A percentile compares a stretch with the other conserved stretches of the same genome.
Evolutionary conservation across 176 grass and related monocot genomes (phyloP).

Genomic region (Triticum dicoccoides): DNA sequence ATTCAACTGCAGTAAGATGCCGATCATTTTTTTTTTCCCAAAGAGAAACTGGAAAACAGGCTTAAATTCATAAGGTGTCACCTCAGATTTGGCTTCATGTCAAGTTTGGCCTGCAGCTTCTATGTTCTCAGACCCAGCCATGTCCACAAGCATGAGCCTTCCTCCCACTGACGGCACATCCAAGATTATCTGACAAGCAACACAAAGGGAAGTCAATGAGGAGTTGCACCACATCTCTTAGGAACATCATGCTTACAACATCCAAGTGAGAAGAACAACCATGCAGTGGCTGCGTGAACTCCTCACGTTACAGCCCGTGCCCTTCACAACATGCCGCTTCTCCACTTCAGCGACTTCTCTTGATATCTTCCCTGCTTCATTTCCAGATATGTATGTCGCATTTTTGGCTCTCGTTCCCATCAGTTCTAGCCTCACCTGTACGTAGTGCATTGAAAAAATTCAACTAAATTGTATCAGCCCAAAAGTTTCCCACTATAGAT

Average conservation of each 20-base stretch:
- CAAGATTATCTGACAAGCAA: slow-evolving; percentile 61
- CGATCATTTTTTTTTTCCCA: no score
- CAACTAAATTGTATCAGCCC: background rate
- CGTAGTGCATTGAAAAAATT: background rate
- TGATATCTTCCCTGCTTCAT: slow-evolving; percentile 67
- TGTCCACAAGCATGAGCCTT: slow-evolving; percentile 87
- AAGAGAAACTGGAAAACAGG: no score
- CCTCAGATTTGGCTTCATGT: slow-evolving; percentile 89
- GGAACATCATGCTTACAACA: no score
- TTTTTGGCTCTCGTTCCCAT: slow-evolving; percentile 83
- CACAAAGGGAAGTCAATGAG: no score
- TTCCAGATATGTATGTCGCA: slow-evolving; percentile 64
- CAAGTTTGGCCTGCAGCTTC: slow-evolving; percentile 79
- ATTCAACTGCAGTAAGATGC: no score
- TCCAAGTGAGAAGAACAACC: no score
- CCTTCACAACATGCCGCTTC: slow-evolving; percentile 61
- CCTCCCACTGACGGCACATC: slow-evolving; percentile 88
- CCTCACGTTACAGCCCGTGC: slow-evolving; percentile 73
- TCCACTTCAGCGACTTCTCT: slow-evolving; percentile 75
- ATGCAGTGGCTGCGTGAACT: slow-evolving; percentile 81
- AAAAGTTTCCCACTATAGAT: no score
- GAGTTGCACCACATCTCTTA: no score
- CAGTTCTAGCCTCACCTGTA: slow-evolving; percentile 58
- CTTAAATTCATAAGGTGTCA: background rate
- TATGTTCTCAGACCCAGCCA: slow-evolving; percentile 95